These are phyloP conservation scores for Atkinsonella hypoxylon DNA, from an alignment of 2,329 filamentous ascomycete species.

Conservation along the genomic window DNA sequence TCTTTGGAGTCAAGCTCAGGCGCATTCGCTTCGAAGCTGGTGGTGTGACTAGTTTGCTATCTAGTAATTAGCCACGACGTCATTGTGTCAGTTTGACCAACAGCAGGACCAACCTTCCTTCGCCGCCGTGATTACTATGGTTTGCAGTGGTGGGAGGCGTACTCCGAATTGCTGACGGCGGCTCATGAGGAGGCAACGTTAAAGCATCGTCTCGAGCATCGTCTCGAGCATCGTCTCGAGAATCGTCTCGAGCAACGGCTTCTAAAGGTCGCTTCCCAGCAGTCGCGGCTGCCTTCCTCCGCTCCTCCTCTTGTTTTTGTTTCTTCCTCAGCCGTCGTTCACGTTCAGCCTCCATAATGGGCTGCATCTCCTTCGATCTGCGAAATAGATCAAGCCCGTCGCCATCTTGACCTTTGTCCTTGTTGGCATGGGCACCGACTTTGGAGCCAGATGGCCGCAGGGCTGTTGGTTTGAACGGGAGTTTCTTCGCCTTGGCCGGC, in stretches of 20 bases:
- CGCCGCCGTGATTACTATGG: background rate
- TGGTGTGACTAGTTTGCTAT: slow-evolving; percentile 23
- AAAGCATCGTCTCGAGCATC: slow-evolving; percentile 1
- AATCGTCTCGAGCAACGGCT: slow-evolving; percentile 8
- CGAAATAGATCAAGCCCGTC: slow-evolving; percentile 36
- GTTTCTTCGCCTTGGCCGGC: slow-evolving; percentile 24
- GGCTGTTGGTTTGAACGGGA: slow-evolving; percentile 39
- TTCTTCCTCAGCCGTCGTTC: slow-evolving; percentile 19
- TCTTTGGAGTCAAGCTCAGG: slow-evolving; percentile 12
- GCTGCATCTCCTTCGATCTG: slow-evolving; percentile 37
- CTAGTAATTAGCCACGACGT: background rate
- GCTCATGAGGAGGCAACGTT: background rate
- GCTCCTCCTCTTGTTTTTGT: slow-evolving; percentile 13
- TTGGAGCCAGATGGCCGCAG: slow-evolving; percentile 20
- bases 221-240: slow-evolving; percentile 1
- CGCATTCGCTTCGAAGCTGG: slow-evolving; percentile 28
- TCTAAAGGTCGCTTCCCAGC: slow-evolving; percentile 14
- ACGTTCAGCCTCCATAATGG: slow-evolving; percentile 29
- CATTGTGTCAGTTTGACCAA: background rate
- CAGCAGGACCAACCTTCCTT: background rate
- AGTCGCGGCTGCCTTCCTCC: slow-evolving; percentile 4
- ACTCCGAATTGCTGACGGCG: background rate
- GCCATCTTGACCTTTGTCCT: slow-evolving; percentile 13
- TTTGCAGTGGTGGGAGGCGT: background rate
- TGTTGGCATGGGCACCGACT: slow-evolving; percentile 4